Base-by-base conservation (phyloP, 345 rosid species). In the Angophora floribunda region DNA sequence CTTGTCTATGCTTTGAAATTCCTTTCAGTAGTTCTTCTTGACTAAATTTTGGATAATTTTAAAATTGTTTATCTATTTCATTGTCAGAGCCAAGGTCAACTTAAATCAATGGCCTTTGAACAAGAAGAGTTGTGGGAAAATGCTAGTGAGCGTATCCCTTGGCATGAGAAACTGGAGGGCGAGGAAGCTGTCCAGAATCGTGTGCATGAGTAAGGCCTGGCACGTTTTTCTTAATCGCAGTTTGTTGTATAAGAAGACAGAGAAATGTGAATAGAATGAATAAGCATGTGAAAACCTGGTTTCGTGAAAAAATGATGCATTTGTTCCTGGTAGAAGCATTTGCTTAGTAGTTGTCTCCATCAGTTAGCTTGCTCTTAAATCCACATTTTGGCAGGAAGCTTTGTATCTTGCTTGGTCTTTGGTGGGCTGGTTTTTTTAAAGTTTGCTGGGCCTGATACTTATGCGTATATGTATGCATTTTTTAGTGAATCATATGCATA, bases 161-260 rank as follows among this genome's bases (percentile, higher is more conserved):
- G 99, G 99, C 99, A 97, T 92, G 98, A 95, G 93, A 95, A 94
- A 90, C 90, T 97, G 91, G 98, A 97, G 87, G 99, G 99, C 24
- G 99, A 97, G 90, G 98, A 95, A 86, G 98, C 97, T 90, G 91
- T 97, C 91, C 99, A 97, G 93, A 97, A 96, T 89, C 99, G 92
- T 87, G 96, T 97, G 87, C 99, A 97, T 84, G 99, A 97, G 99
- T 97, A 89, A 93, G 99, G 93, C 90, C 85, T 86, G 85, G 75
- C 65, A 17, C 85, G 61, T 85, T 91, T 50, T 51, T 59, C 70
- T 67, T 47, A 55, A 28, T 85, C 41, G 13, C 59, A 24, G 44
- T 85, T 85, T 44, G 22, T 51, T 85, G 52, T 22, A 63, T 55
- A 57, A 41, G 52, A 45, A 80, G n/a, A 51, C 9, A 2, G 22